These are phyloP conservation scores for Eimeria acervulina DNA, from an alignment of 169 alveolate genomes.

Conservation along the genomic window DNA sequence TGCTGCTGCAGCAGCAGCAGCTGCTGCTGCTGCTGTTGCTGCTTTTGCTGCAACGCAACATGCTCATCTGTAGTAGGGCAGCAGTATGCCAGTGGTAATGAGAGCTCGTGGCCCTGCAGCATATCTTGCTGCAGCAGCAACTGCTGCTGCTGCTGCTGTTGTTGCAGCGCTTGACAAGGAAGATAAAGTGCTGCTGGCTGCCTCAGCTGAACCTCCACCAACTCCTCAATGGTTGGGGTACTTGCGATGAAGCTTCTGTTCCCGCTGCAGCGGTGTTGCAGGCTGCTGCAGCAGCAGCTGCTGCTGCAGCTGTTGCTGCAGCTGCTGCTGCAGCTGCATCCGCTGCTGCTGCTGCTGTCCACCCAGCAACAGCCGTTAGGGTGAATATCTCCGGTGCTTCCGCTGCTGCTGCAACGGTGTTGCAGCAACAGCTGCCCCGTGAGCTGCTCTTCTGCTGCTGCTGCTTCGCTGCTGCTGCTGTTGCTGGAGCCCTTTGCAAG, in stretches of 20 bases:
- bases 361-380: background rate
- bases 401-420: constrained; percentile 41
- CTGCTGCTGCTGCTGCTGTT: constrained; percentile 61
- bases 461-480: constrained; percentile 37
- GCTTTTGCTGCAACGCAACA: constrained; percentile 48
- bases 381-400: background rate
- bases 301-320: background rate
- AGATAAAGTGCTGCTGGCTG: constrained; percentile 26
- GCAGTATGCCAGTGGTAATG: constrained; percentile 38
- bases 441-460: constrained; percentile 47
- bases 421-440: constrained; percentile 40
- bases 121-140: constrained; percentile 4
- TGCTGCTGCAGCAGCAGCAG: constrained; percentile 56
- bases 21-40: constrained; percentile 28
- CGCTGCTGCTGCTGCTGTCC: background rate
- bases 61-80: constrained; percentile 15
- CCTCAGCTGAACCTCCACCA: constrained; percentile 23
- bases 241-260: constrained; percentile 15
- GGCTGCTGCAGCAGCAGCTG: constrained; percentile 12
- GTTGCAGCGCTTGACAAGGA: constrained; percentile 26
- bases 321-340: constrained; percentile 10
- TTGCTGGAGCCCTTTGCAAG: constrained; percentile 13
- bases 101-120: constrained; percentile 11
- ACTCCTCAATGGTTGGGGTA: background rate
- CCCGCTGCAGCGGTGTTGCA: background rate